Percentiles rank a stretch among this genome's conserved stretches.
These are phyloP conservation scores for Podochytrium sp. DNA, from an alignment of 192 early-diverging fungal genomes.

Conservation along the genomic window DNA sequence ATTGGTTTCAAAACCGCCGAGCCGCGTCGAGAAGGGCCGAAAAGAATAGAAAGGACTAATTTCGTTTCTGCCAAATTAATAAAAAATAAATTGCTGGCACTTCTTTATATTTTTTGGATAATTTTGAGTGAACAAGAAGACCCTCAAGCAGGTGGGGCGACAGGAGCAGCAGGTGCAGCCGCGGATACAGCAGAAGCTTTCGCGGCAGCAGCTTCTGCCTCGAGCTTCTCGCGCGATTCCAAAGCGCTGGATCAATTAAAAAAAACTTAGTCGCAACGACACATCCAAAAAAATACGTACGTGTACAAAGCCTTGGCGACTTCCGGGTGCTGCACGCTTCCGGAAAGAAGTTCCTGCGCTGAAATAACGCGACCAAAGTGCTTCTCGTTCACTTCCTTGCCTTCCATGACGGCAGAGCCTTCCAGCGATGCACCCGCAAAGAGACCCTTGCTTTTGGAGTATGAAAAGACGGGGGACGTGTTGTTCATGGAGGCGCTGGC, in stretches of 20 bases:
- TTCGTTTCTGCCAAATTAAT: too few species aligned
- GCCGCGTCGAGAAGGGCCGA: too few species aligned
- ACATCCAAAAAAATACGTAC: too few species aligned
- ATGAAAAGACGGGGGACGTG: slow-evolving; percentile 88
- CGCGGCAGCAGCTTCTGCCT: not conserved
- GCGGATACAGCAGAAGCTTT: not conserved
- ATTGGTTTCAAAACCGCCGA: too few species aligned
- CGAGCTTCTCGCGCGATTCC: not conserved
- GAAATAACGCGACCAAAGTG: slow-evolving; percentile 72
- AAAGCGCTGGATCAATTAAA: not conserved
- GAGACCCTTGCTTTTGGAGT: slow-evolving; percentile 88
- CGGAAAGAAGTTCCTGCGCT: slow-evolving; percentile 80
- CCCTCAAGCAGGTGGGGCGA: not conserved
- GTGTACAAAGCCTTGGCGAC: slow-evolving; percentile 76
- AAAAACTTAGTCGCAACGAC: not conserved
- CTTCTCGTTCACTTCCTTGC: slow-evolving; percentile 83
- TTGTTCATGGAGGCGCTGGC: slow-evolving; percentile 69
- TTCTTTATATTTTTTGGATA: too few species aligned
- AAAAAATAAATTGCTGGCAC: too few species aligned
- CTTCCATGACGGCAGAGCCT: slow-evolving; percentile 82
- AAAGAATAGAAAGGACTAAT: too few species aligned
- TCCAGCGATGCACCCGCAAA: slow-evolving; percentile 92
- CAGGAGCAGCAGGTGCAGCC: not conserved
- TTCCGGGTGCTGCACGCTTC: slow-evolving; percentile 75
- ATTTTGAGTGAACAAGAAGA: too few species aligned